Evolutionary conservation across 179 eudicot species (phyloP).

Genomic region (Vitellaria paradoxa): DNA sequence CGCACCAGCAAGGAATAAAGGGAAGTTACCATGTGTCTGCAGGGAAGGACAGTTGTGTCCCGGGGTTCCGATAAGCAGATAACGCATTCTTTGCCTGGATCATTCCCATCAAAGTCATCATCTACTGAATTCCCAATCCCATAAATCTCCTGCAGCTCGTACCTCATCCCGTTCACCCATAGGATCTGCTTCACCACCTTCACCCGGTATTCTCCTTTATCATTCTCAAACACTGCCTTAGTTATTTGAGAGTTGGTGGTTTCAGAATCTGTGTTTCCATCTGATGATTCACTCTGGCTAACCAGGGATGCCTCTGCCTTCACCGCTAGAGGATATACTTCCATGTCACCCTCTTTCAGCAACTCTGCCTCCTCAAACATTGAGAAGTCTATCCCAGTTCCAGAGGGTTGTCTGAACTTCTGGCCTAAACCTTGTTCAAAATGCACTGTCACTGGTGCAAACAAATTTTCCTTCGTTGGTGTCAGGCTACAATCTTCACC

Average conservation of each 20-base stretch:
- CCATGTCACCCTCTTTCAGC: conserved; percentile 47
- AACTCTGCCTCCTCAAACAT: conserved; percentile 61
- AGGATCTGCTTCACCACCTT: conserved; percentile 86
- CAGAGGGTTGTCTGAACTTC: conserved; percentile 79
- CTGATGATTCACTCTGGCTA: conserved; percentile 32
- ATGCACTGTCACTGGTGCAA: conserved; percentile 66
- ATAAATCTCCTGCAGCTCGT: conserved; percentile 91
- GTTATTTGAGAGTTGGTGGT: conserved; percentile 81
- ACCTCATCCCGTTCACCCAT: conserved; percentile 83
- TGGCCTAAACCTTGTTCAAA: conserved; percentile 85
- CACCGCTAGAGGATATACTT: conserved; percentile 69
- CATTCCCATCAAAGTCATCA: conserved; percentile 64
- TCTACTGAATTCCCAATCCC: conserved; percentile 92
- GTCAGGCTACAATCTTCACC: conserved; percentile 69
- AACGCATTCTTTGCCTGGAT: conserved; percentile 96
- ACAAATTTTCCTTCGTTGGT: conserved; percentile 62
- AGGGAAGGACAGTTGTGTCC: conserved; percentile 94
- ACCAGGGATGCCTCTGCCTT: conserved; percentile 80
- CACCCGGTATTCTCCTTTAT: conserved; percentile 69
- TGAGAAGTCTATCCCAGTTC: conserved; percentile 87
- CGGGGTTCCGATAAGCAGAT: conserved; percentile 95
- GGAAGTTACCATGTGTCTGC: conserved; percentile 86
- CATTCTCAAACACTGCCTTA: conserved; percentile 81
- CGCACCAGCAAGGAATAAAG: not conserved
- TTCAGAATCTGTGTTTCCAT: conserved; percentile 38